Base-by-base conservation (phyloP, 2,329 filamentous ascomycete species). In the Aplosporella prunicola region DNA sequence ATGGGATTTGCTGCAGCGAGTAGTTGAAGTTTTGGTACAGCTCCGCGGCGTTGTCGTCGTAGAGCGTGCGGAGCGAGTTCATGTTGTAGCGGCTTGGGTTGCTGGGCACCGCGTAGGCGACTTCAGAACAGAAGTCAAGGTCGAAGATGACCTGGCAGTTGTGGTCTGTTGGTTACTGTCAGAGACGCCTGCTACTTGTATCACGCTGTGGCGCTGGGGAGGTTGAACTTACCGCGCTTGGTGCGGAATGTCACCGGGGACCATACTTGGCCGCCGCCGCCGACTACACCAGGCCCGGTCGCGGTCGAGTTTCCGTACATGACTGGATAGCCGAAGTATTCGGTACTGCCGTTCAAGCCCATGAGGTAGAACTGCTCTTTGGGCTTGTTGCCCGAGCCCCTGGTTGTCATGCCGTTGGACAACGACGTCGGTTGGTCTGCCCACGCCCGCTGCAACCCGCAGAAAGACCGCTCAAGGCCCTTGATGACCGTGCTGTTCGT, bases 301-400 rank as follows among this genome's bases (percentile, higher is more conserved):
- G 64, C 66, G 15, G 72, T 79, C 2, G 67, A 68, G 52, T 67
- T 66, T 22, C 63, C 67, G n/a, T 65, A 53, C 57, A 76, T 65
- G 9, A 83, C 82, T 10, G 95, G 63, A 37, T 87, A 79, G 1
- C 77, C 86, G 24, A 68, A 66, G 51, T 96, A 96, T 0, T 61
- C 66, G 4, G 80, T 78, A 47, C 76, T 84, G 4, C 71, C 63
- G 43, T 86, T 83, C 26, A 98, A 71, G 1, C 78, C 76, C 24
- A 72, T 76, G 32, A 95, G 69, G 49, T 89, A 86, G 56, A 98
- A 94, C 51, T 94, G 86, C 56, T 93, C 80, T 55, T 87, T 88
- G 1, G 84, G 84, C 42, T 78, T 67, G 34, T 74, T 74, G 3
- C 76, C 76, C 1, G 70, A 63, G 3, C 76, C 83, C 20, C 77